A percentile compares a stretch with the other conserved stretches of the same genome.
Evolutionary conservation across 768 basidiomycete genomes (phyloP).

Genomic region (Agrocybe pediades): DNA sequence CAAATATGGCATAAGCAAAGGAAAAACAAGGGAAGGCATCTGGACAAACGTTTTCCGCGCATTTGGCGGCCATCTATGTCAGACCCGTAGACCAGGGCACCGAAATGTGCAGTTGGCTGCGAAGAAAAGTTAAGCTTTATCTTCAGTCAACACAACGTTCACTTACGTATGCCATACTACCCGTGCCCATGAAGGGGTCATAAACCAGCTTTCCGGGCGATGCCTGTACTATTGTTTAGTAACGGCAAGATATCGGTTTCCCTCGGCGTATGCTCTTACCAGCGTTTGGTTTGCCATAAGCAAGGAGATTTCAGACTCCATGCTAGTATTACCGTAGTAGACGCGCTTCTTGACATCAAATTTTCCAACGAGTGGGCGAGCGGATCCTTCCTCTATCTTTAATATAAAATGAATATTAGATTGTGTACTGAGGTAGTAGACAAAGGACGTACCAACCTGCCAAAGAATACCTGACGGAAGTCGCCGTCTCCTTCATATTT

Average conservation of each 20-base stretch:
- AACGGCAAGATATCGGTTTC: neutral
- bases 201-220: constrained; percentile 89
- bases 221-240: constrained; percentile 51
- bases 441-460: constrained; percentile 72
- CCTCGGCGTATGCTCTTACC: constrained; percentile 43
- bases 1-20: neutral
- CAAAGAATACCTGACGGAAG: constrained; percentile 77
- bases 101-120: constrained; percentile 89
- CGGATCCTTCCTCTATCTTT: constrained; percentile 62
- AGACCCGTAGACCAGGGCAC: constrained; percentile 84
- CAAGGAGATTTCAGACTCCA: constrained; percentile 95
- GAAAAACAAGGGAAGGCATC: neutral
- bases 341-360: constrained; percentile 89
- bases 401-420: neutral
- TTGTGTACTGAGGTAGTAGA: neutral
- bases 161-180: constrained; percentile 85
- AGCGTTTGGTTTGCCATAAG: constrained; percentile 97
- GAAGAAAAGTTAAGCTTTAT: neutral
- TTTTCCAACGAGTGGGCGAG: constrained; percentile 63
- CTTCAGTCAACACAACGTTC: neutral
- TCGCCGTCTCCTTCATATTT: constrained; percentile 65
- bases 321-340: constrained; percentile 95
- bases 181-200: constrained; percentile 95
- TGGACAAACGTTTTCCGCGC: constrained; percentile 78
- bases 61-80: constrained; percentile 98